phyloP scores from a whole-genome alignment of 306 rosid species.

The Heteromeles arbutifolia region DNA sequence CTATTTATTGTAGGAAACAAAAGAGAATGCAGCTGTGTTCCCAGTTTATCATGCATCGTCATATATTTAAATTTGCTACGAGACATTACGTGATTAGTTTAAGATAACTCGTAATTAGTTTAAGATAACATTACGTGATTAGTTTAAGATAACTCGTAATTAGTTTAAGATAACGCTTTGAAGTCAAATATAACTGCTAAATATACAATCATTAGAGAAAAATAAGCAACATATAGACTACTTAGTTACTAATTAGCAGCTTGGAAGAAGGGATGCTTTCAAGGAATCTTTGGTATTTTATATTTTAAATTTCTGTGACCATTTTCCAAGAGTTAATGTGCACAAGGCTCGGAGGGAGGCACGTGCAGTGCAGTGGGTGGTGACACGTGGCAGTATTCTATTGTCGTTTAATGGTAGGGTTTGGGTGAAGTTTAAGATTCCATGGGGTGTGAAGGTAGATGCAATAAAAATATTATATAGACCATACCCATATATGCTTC shows the following conservation, averaged over 20 bases:
- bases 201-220: too few species aligned
- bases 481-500: slow-evolving; percentile 19
- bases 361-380: slow-evolving; percentile 50
- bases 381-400: slow-evolving; percentile 27
- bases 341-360: slow-evolving; percentile 38
- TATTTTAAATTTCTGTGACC: neutral
- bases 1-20: neutral
- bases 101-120: too few species aligned
- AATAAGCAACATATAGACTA: too few species aligned
- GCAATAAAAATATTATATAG: slow-evolving; percentile 20
- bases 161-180: too few species aligned
- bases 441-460: slow-evolving; percentile 25
- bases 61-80: too few species aligned
- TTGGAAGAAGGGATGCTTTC: slow-evolving; percentile 1
- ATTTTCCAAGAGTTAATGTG: slow-evolving; percentile 27
- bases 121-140: too few species aligned
- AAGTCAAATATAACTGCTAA: too few species aligned
- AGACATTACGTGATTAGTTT: too few species aligned
- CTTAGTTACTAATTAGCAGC: neutral
- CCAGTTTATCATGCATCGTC: too few species aligned
- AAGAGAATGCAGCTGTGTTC: neutral
- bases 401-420: slow-evolving; percentile 60
- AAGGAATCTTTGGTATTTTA: slow-evolving; percentile 36
- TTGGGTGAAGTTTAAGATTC: slow-evolving; percentile 42
- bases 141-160: too few species aligned